These are phyloP conservation scores for Piloderma croceum DNA, from an alignment of 768 basidiomycete genomes.

Conservation along the genomic window DNA sequence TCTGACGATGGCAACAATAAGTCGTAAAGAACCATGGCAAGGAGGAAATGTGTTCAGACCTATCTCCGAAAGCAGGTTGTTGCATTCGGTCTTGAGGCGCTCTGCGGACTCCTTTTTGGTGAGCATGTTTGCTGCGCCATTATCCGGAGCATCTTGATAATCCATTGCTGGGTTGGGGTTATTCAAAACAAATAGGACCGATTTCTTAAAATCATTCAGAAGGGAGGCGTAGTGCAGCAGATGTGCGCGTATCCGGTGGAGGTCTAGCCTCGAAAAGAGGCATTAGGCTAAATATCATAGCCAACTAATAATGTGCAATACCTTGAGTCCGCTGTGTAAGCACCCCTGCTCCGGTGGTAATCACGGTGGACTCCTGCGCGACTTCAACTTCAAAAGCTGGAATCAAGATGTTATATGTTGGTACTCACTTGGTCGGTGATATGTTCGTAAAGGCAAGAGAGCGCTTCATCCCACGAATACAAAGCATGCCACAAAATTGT, in stretches of 20 bases:
- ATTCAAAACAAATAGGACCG: conserved; percentile 41
- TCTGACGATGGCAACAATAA: no score
- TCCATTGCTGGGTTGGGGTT: conserved; percentile 47
- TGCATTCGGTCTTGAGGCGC: conserved; percentile 43
- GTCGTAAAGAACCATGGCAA: no score
- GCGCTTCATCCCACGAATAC: conserved; percentile 58
- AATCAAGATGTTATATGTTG: conserved; percentile 17
- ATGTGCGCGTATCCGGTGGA: conserved; percentile 54
- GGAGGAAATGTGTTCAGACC: no score
- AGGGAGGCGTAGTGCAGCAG: conserved; percentile 50
- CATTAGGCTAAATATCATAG: no score
- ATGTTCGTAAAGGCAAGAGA: conserved; percentile 47
- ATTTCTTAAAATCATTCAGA: conserved; percentile 47
- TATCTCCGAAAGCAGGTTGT: conserved; percentile 44
- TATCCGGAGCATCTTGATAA: no score
- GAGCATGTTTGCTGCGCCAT: conserved; percentile 19
- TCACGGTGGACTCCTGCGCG: conserved; percentile 40
- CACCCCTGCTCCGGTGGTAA: no score
- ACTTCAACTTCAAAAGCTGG: background rate
- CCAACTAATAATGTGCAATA: no score
- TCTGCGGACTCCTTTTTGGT: conserved; percentile 24
- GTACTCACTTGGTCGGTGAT: conserved; percentile 43
- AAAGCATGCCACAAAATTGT: conserved; percentile 53
- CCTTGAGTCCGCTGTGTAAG: conserved; percentile 34
- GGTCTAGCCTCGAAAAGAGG: no score